Evolutionary conservation across 176 grass and related monocot genomes (phyloP).

Genomic region (Zea luxurians): DNA sequence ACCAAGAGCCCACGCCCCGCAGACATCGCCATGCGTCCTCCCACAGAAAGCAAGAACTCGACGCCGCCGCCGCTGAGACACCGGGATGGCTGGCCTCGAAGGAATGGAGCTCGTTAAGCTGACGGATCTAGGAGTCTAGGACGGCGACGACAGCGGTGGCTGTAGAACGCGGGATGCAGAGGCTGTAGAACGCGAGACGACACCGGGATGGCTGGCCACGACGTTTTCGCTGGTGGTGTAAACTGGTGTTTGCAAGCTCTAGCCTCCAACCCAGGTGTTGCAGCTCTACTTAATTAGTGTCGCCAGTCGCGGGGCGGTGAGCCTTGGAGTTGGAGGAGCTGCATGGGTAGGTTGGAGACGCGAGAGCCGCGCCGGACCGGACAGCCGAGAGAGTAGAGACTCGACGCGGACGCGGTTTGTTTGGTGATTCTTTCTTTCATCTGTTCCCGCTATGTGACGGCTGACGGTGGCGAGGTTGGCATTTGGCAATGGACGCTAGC

Average conservation of each 20-base stretch:
- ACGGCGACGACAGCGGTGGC: not conserved
- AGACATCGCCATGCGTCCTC: slow-evolving; percentile 12
- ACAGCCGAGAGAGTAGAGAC: not conserved
- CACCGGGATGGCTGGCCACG: slow-evolving; percentile 18
- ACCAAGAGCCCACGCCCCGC: slow-evolving; percentile 1
- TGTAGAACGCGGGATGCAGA: slow-evolving; percentile 3
- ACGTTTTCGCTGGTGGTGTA: slow-evolving; percentile 37
- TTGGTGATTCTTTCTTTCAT: not conserved
- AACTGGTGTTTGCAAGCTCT: slow-evolving; percentile 2
- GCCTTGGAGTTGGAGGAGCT: not conserved
- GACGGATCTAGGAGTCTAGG: slow-evolving; percentile 32
- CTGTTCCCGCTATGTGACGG: not conserved
- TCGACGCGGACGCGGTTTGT: slow-evolving; percentile 21
- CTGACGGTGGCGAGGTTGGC: not conserved
- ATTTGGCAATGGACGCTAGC: not conserved
- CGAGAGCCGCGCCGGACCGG: not conserved
- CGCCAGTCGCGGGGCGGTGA: not conserved
- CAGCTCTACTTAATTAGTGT: slow-evolving; percentile 36
- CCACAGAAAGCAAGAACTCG: not conserved
- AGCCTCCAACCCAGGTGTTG: not conserved
- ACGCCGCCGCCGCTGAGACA: not conserved
- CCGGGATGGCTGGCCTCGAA: not conserved
- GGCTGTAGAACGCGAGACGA: not conserved
- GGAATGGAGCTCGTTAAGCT: not conserved
- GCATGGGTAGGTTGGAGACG: not conserved